Evolutionary conservation across 352 stramenopile genomes (phyloP).

Genomic region (Globisporangium alternatum): DNA sequence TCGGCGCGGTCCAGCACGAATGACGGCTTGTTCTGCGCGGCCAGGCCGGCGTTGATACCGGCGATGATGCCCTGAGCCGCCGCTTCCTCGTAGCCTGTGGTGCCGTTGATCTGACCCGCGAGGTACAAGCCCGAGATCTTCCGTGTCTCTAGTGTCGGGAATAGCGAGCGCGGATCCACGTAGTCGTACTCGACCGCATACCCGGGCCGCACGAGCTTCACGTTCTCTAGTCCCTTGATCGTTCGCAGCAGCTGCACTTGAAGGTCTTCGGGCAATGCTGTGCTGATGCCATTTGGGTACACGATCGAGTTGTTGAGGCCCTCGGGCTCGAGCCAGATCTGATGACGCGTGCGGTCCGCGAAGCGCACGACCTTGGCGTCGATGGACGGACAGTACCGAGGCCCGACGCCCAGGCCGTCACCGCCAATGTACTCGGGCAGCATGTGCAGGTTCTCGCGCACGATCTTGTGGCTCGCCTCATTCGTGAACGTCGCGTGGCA

Average conservation of each 20-base stretch:
- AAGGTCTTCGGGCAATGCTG: constrained; percentile 90
- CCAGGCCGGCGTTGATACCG: constrained; percentile 93
- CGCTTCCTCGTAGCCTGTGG: constrained; percentile 99
- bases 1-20: constrained; percentile 94
- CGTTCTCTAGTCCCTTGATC: constrained; percentile 95
- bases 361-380: constrained; percentile 94
- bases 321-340: constrained; percentile 98
- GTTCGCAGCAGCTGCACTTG: constrained; percentile 93
- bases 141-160: constrained; percentile 95
- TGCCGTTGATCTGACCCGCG: constrained; percentile 98
- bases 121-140: constrained; percentile 92
- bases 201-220: constrained; percentile 93
- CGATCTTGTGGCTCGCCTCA: constrained; percentile 93
- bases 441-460: constrained; percentile 92
- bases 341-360: constrained; percentile 66
- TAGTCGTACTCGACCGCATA: constrained; percentile 99
- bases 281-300: constrained; percentile 97
- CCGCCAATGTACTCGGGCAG: constrained; percentile 92
- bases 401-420: constrained; percentile 66
- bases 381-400: constrained; percentile 97
- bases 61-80: constrained; percentile 97
- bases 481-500: constrained; percentile 97
- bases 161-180: constrained; percentile 93
- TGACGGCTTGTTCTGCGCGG: constrained; percentile 47
- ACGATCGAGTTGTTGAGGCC: constrained; percentile 95